These are phyloP conservation scores for Daldinia eschscholtzii DNA, from an alignment of 2,329 filamentous ascomycete genomes.

Conservation along the genomic window DNA sequence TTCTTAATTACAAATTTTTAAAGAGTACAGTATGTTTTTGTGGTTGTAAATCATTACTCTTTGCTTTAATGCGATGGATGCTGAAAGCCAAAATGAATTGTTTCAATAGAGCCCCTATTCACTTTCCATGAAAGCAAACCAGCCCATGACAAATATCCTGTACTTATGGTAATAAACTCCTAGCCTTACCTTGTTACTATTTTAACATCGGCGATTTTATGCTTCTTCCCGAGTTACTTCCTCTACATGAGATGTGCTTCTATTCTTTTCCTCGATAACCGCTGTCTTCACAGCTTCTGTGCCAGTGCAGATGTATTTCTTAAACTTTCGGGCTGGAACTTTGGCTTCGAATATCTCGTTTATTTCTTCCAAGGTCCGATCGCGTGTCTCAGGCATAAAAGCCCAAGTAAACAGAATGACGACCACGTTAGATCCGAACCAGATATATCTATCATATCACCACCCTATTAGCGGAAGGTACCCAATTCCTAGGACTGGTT, in stretches of 20 bases:
- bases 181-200: too few relatives aligned
- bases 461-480: slow-evolving; percentile 8
- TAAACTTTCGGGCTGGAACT: slow-evolving; percentile 46
- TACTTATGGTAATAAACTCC: too few relatives aligned
- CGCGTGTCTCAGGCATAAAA: slow-evolving; percentile 47
- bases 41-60: background rate
- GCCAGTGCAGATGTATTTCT: slow-evolving; percentile 43
- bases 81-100: background rate
- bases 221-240: background rate
- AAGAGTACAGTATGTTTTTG: background rate
- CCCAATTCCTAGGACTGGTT: background rate
- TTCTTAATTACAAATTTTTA: background rate
- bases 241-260: slow-evolving; percentile 14
- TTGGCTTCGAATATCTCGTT: slow-evolving; percentile 49
- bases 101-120: background rate
- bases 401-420: slow-evolving; percentile 51
- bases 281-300: slow-evolving; percentile 42
- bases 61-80: background rate
- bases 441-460: slow-evolving; percentile 52
- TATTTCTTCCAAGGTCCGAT: slow-evolving; percentile 48
- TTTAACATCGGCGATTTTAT: background rate
- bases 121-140: background rate
- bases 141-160: background rate
- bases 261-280: slow-evolving; percentile 33
- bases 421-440: slow-evolving; percentile 56